Conservation (phyloP, 768 basidiomycete genomes). For the Mycena galericulata region DNA sequence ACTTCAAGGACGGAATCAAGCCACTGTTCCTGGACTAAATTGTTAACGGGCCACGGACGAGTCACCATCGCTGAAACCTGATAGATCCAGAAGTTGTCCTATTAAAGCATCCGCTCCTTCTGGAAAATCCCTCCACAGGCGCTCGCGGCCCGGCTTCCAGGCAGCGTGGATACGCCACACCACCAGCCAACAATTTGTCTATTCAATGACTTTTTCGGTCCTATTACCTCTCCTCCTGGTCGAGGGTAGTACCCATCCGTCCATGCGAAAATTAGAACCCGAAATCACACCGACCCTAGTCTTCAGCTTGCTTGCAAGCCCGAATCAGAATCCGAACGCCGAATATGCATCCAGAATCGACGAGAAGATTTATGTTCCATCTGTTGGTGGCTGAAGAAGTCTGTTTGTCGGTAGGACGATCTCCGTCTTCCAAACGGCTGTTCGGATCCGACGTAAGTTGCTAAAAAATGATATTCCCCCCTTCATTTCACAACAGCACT, state of each 20-base stretch:
- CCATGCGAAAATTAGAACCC: not conserved
- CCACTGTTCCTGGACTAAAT: slow-evolving; percentile 16
- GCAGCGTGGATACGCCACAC: slow-evolving; percentile 4
- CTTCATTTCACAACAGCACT: no score
- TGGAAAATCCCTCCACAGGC: not conserved
- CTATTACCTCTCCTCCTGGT: slow-evolving; percentile 2
- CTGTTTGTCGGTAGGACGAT: not conserved
- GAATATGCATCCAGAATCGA: not conserved
- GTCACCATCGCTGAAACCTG: not conserved
- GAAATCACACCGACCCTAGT: no score
- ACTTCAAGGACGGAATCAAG: no score
- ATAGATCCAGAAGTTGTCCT: slow-evolving; percentile 7
- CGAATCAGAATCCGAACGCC: not conserved
- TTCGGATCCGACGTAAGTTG: not conserved
- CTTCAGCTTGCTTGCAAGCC: not conserved
- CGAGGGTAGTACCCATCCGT: no score
- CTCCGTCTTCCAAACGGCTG: not conserved
- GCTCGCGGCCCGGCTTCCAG: slow-evolving; percentile 24
- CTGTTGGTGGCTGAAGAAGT: not conserved
- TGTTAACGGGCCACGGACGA: no score
- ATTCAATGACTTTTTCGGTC: not conserved
- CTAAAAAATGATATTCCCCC: no score
- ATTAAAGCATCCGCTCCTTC: slow-evolving; percentile 21
- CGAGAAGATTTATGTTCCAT: not conserved
- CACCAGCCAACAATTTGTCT: no score